Base-by-base conservation (phyloP, 192 early-diverging fungal species). In the Coemansia sp. region DNA sequence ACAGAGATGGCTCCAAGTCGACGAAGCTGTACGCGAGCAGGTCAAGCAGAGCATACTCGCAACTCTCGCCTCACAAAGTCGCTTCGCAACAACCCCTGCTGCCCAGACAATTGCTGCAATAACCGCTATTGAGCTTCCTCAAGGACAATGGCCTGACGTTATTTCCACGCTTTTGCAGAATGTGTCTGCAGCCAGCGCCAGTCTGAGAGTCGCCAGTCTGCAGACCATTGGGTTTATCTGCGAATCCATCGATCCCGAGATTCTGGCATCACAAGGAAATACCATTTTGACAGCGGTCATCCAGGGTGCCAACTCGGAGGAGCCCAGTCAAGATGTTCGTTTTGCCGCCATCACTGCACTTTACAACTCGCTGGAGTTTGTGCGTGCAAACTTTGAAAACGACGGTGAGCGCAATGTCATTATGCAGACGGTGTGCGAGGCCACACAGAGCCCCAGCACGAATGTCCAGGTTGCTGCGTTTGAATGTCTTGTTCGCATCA, bases 361-460 rank as follows among this genome's bases (percentile, higher is more conserved):
- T 54, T 90, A 88, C 84, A 98, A 98, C 81, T 94, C 96, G 48
- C 86, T 99, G 55, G 94, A 93, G 85, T 99, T 99, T 84, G 90
- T 97, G 46, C 84, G 92, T 68, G 88, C 85, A 37, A 97, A 98
- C 84, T 98, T 99, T 85, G 91, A 94, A 57, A 83, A 90, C 52
- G 95, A 95, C 83, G 89, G 87, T 62, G 97, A 99, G 79, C 89
- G 98, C 63, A 98, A 99, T 79, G 94, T 93, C 61, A 95, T 99
- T 55, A 99, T 99, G 98, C 93, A 95, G 72, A 91, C 96, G 11
- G 93, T 99, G 22, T 99, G 98, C 74, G 96, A 96, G 76, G 94
- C 94, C 19, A 97, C 95, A 13, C 91, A 94, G 80, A 91, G 88
- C 72, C 69, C 73, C 41, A 85, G 89, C 52, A 85, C 77, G 32